Base-by-base conservation (phyloP, 306 rosid genomes). In the Cyamopsis tetragonoloba region DNA sequence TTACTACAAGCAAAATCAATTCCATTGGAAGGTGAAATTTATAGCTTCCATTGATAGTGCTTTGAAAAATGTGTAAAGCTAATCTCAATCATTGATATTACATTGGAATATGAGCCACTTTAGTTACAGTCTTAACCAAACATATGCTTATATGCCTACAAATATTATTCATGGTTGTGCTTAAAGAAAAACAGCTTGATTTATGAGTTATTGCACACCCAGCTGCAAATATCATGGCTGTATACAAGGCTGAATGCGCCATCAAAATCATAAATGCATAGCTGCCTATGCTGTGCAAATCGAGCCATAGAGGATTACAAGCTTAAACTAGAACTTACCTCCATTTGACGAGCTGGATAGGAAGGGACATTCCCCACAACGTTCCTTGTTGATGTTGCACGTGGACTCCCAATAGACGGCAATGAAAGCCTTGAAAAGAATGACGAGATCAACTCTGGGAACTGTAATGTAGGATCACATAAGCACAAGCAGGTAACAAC, bases 331-430 rank as follows among this genome's bases (percentile, higher is more conserved):
- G 60, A 71, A 68, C 95, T 84, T 77, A 67, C 99, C 99, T 90
- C 95, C 60, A 78, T 75, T 75, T 81, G 97, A 76, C 73, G 97
- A 73, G 76, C 63, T 31, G 88, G 70, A 66, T 75, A 77, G 62
- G 90, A 78, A 63, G 92, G 86, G 66, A 71, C 42, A 59, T 72
- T 83, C 68, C 89, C 84, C 18, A 55, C 71, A 68, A 74, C 79
- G 71, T 79, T 79, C 82, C 96, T 83, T 6, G 80, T 28, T 28
- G 96, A 83, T 50, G 95, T 61, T 70, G 86, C 72, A 18, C 78
- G 86, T 6, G 82, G 85, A 83, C 78, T 85, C 61, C 95, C 86
- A 54, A 35, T 66, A 30, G 95, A 83, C 75, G 92, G 99, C 85
- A 86, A 83, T 27, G 92, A 75, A 75, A 88, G 51, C 50, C 91